Evolutionary conservation across 441 rosid genomes (phyloP), one percentile per base, ranked within the genome.

Genomic region (Metrosideros polymorpha): DNA sequence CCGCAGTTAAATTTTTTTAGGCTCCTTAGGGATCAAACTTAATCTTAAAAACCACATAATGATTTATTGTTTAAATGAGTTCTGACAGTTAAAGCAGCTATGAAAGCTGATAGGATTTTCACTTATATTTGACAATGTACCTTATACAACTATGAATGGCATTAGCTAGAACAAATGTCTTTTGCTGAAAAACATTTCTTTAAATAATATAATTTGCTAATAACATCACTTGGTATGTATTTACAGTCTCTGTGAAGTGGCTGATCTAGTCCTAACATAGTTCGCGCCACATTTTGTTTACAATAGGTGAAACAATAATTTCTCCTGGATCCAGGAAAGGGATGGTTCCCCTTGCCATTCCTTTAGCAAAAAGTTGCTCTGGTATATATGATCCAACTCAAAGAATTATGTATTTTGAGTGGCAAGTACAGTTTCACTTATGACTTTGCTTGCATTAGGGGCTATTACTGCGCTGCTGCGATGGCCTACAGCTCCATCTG

Each of bases 401-500:
- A 25, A 59, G 85, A 63, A 9, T 84, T 84, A 30, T 32, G 43
- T 61, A 27, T 71, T 25, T 59, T 84, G 79, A 45, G 66, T 84
- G 84, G 76, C 79, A 27, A 82, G 66, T 55, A 54, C 84, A 89
- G 45, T 89, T 43, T 86, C 47, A 77, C 79, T 30, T 66, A 22
- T 89, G 63, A 89, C 86, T 83, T 90, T 42, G 29, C 90, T 87
- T 49, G 59, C 84, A 54, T 45, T 89, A 96, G 98, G 92, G 86
- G 85, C 92, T 85, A 85, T 92, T 47, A 96, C 92, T 83, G 98
- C 97, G 50, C 83, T 96, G 86, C 91, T 97, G 61, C 92, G 98
- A 89, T 96, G 99, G 99, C 98, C 99, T 90, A 94, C 96, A 57
- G 95, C 98, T 86, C 98, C 91, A 43, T 82, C 94, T 87, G 95